Evolutionary conservation across 176 grass and related monocot species (phyloP), one percentile per base, ranked within the genome.

Genomic region (Triticum aestivum): DNA sequence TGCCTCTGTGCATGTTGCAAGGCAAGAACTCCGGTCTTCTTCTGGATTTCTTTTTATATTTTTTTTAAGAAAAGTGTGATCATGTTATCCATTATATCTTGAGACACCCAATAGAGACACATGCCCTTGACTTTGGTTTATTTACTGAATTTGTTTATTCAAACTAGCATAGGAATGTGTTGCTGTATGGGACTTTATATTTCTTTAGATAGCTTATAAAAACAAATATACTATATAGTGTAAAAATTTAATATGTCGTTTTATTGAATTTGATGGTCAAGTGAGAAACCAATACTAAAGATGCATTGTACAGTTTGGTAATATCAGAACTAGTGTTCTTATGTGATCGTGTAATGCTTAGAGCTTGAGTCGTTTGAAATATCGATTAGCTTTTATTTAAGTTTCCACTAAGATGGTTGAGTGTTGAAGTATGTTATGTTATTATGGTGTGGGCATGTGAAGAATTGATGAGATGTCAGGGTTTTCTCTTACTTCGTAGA

Each of bases 1-100:
- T 2, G 85, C 61, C 83, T 91, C 96, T 79, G 96, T 98, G 70
- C 96, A 94, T 64, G 88, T 92, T 89, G 93, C 93, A 88, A 98
- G 96, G 96, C 84, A 95, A 89, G 88, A 65, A 84, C 71, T 78
- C 39, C 34, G 12, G 2, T 85, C 17, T 85, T 81, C 82, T 79
- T 69, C 45, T 81, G 34, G 1, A 12, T 68, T 54, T 52, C 24
- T 8, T 32, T 35, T 13, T 35, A 14, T 39, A 73, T 80, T 54
- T 71, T 75, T 75, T 75, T 41, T 76, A 41, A 6, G 13, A 14
- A 44, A 75, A 75, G 72, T 75, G 13, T 18, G 42, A 51, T 45
- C 27, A 27, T 74, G 13, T 49, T 24, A 47, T 29, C n/a, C 13
- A 9, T 1, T 49, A 27, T 29, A 27, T 74, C 61, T 61, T 69